Evolutionary conservation across 1,284 basidiomycete genomes (phyloP), one percentile per base, ranked within the genome.

Genomic region (Neolentinus lepideus): DNA sequence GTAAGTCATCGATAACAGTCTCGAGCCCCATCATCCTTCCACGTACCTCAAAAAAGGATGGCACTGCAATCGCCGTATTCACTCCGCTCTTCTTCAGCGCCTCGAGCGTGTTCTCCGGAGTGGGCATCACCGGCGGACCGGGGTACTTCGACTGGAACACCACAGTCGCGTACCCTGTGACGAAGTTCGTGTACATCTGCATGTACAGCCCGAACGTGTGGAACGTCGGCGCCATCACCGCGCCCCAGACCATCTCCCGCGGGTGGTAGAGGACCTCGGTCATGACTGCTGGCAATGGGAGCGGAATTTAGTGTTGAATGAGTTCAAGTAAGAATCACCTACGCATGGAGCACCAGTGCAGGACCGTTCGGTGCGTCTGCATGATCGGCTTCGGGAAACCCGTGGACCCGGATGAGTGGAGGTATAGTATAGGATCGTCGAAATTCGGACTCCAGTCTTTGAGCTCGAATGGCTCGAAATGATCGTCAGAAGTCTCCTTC

Each of bases 401-500:
- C 10, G 62, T 63, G 10, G 61, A 62, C 3, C 63, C 63, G 9
- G 63, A 64, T 2, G 63, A 63, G 50, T 64, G 63, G 11, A 64
- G 38, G 36, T 58, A 59, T 2, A 63, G 48, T 1, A 57, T 51
- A 27, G 58, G 21, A 24, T 57, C 57, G 29, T 56, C 27, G 4
- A 25, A 29, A 14, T 33, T 4, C 25, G 46, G 25, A n/a, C 24
- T 19, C 11, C 46, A 43, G 19, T 43, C 29, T 19, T 54, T 24
- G n/a, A 25, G 16, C 27, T 33, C 26, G 8, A 26, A 21, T 9
- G 61, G 60, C 43, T 60, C 31, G 22, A 54, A 61, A 2, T 48
- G 48, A 11, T 56, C 54, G 14, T 21, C 25, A 2, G 47, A 19
- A 12, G 29, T 14, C 12, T 46, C 52, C 31, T 46, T 35, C 12